Evolutionary conservation across 805 yeast genomes (phyloP).

Genomic region (Kluyveromyces nonfermentans): DNA sequence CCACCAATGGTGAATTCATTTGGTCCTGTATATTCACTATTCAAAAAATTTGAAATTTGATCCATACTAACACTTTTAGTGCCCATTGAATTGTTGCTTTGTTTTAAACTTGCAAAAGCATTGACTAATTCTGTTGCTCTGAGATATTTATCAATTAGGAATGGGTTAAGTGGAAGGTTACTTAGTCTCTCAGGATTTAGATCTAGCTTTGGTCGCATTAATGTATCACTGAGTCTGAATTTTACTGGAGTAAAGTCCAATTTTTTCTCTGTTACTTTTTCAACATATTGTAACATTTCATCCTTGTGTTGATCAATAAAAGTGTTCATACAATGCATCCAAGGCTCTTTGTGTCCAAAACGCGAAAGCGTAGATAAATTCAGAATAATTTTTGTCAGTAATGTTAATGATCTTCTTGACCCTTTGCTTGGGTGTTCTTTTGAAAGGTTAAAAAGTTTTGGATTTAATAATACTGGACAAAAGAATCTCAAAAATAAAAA

Average conservation of each 20-base stretch:
- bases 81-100: constrained; percentile 8
- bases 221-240: constrained; percentile 46
- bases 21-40: constrained; percentile 5
- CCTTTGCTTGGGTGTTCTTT: constrained; percentile 61
- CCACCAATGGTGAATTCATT: constrained; percentile 19
- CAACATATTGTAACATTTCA: constrained; percentile 61
- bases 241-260: constrained; percentile 53
- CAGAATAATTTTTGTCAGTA: constrained; percentile 70
- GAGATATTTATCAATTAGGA: constrained; percentile 54
- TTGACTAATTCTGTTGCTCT: constrained; percentile 50
- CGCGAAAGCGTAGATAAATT: constrained; percentile 67
- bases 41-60: constrained; percentile 8
- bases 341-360: constrained; percentile 81
- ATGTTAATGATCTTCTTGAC: constrained; percentile 67
- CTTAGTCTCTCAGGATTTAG: constrained; percentile 41
- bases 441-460: constrained; percentile 70
- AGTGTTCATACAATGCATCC: constrained; percentile 56
- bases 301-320: constrained; percentile 50
- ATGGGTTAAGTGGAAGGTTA: constrained; percentile 63
- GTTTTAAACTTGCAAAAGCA: constrained; percentile 27
- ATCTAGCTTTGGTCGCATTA: constrained; percentile 45
- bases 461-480: constrained; percentile 88
- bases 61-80: constrained; percentile 9
- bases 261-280: constrained; percentile 59
- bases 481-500: constrained; percentile 76